Percentiles rank a stretch among this genome's conserved stretches.
Conservation (phyloP, 2,329 filamentous ascomycete genomes). For the Grosmannia huntii region DNA sequence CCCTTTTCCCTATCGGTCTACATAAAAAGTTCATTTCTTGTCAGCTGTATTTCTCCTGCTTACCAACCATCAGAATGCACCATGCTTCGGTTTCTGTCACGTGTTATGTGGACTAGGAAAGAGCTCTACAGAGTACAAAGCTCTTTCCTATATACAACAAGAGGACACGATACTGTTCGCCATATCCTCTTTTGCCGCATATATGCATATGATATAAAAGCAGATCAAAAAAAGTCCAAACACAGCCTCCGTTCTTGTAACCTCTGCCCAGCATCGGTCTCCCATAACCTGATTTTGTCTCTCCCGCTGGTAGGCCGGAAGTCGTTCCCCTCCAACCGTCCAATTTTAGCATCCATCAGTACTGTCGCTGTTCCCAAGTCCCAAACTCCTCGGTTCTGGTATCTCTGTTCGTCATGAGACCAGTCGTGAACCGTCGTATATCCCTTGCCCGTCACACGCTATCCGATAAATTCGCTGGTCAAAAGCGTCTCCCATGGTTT, state of each 20-base stretch:
- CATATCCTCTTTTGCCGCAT: too few species aligned
- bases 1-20: background rate
- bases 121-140: background rate
- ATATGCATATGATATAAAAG: background rate
- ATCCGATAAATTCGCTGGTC: conserved; percentile 56
- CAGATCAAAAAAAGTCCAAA: background rate
- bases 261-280: background rate
- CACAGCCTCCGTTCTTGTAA: background rate
- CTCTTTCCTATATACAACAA: too few species aligned
- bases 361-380: background rate
- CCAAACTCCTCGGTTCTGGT: background rate
- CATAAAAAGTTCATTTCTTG: conserved; percentile 3
- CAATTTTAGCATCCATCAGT: background rate
- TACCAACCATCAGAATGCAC: background rate
- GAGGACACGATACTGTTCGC: too few species aligned
- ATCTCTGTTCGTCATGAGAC: background rate
- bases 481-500: conserved; percentile 57
- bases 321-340: background rate
- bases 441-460: conserved; percentile 12
- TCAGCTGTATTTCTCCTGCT: background rate
- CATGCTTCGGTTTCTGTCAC: background rate
- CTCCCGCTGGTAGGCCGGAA: background rate
- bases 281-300: background rate
- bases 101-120: background rate
- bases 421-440: background rate